phyloP scores from a whole-genome alignment of 495 filamentous ascomycete species.

The Penicillium samsonianum region DNA sequence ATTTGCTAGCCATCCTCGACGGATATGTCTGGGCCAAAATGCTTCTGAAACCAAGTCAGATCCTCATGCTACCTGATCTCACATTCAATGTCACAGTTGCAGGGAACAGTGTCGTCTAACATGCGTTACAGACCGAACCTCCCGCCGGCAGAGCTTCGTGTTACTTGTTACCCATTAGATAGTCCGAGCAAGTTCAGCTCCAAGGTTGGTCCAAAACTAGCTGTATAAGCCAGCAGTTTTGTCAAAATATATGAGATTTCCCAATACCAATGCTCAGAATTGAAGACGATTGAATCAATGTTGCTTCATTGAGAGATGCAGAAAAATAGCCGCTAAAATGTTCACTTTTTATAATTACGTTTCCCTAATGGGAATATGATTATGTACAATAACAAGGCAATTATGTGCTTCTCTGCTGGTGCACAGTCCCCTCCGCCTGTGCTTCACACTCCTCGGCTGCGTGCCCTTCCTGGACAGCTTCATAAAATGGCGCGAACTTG shows the following conservation, averaged over 20 bases:
- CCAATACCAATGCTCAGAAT: not conserved
- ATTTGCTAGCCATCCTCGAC: not conserved
- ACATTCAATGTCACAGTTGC: slow-evolving; percentile 5
- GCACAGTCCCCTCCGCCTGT: slow-evolving; percentile 15
- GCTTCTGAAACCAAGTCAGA: not conserved
- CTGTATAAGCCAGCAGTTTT: not conserved
- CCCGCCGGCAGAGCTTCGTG: not conserved
- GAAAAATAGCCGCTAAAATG: slow-evolving; percentile 3
- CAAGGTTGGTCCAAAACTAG: not conserved
- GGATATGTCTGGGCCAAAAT: not conserved
- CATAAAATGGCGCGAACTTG: slow-evolving; percentile 58
- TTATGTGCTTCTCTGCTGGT: not conserved
- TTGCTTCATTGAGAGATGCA: not conserved
- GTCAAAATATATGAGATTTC: no score
- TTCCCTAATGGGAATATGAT: slow-evolving; percentile 3
- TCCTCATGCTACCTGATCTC: not conserved
- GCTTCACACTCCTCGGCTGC: slow-evolving; percentile 18
- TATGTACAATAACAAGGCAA: not conserved
- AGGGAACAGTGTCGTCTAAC: not conserved
- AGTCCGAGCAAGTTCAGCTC: not conserved
- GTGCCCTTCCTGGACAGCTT: slow-evolving; percentile 27
- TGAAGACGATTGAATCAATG: no score
- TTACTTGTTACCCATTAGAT: not conserved
- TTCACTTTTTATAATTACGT: slow-evolving; percentile 5
- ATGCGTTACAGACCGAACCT: slow-evolving; percentile 3